phyloP scores from a whole-genome alignment of 441 rosid genomes.

The Viola pubescens region DNA sequence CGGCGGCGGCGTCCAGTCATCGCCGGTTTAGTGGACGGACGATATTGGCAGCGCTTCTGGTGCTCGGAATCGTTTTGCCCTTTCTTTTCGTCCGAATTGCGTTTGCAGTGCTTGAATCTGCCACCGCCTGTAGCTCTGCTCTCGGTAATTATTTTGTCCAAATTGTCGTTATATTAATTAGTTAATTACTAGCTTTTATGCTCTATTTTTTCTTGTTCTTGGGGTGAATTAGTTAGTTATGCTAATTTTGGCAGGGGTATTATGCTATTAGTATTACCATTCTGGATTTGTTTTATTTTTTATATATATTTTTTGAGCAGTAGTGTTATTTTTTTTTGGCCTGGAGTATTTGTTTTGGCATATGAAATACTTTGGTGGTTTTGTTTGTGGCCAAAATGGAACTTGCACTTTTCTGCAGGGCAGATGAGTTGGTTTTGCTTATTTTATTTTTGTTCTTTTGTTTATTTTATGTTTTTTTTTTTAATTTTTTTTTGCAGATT shows the following conservation, averaged over 20 bases:
- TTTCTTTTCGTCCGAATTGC: slow-evolving; percentile 64
- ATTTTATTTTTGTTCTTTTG: not conserved
- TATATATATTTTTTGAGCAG: too few species aligned
- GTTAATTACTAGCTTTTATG: not conserved
- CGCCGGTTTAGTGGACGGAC: slow-evolving; percentile 50
- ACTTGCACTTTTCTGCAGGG: slow-evolving; percentile 1
- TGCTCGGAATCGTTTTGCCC: slow-evolving; percentile 51
- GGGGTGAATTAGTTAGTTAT: not conserved
- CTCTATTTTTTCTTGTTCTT: not conserved
- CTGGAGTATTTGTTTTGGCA: not conserved
- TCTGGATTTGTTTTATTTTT: too few species aligned
- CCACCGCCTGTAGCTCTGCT: slow-evolving; percentile 57
- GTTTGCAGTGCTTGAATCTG: slow-evolving; percentile 68
- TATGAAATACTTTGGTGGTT: too few species aligned
- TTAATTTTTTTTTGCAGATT: slow-evolving; percentile 37
- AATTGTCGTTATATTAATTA: not conserved
- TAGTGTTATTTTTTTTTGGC: too few species aligned
- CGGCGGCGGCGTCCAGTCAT: slow-evolving; percentile 28
- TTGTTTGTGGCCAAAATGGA: not conserved
- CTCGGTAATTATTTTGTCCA: slow-evolving; percentile 30
- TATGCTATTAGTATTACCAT: too few species aligned
- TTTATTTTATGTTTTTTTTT: not conserved
- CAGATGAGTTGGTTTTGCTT: not conserved
- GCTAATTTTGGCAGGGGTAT: not conserved
- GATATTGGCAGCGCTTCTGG: slow-evolving; percentile 40